A percentile compares a stretch with the other conserved stretches of the same genome.
Conservation (phyloP, 2,329 filamentous ascomycete species). For the Aspergillus pseudotamarii region DNA sequence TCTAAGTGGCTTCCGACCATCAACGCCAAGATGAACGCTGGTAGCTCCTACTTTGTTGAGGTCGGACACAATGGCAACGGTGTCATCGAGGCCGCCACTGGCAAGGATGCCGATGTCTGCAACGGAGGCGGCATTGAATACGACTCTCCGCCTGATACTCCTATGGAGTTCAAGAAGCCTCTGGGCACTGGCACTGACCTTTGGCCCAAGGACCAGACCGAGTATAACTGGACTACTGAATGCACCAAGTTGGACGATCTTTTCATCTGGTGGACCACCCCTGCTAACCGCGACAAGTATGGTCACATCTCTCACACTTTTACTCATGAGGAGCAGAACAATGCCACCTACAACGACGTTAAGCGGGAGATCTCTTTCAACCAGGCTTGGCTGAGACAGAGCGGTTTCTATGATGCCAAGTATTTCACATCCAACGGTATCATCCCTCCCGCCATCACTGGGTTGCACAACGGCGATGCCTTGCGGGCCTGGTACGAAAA, state of each 20-base stretch:
- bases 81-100: constrained; percentile 46
- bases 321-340: constrained; percentile 61
- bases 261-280: constrained; percentile 57
- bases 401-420: constrained; percentile 50
- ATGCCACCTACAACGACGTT: constrained; percentile 62
- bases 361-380: constrained; percentile 63
- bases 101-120: constrained; percentile 29
- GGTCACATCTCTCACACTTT: constrained; percentile 66
- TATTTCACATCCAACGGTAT: constrained; percentile 58
- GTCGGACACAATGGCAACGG: constrained; percentile 61
- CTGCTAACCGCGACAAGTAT: constrained; percentile 56
- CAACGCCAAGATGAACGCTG: constrained; percentile 52
- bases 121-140: constrained; percentile 50
- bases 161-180: constrained; percentile 54
- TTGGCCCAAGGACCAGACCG: constrained; percentile 50
- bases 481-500: constrained; percentile 62
- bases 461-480: constrained; percentile 65
- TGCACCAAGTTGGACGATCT: constrained; percentile 57
- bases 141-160: constrained; percentile 47
- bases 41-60: constrained; percentile 57
- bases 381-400: constrained; percentile 59
- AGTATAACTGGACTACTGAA: constrained; percentile 52
- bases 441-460: constrained; percentile 66
- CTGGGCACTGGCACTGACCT: constrained; percentile 53
- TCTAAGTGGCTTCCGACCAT: constrained; percentile 46